A percentile compares a stretch with the other conserved stretches of the same genome.
Conservation (phyloP, 2,329 filamentous ascomycete genomes). For the Trichoderma atroviride region DNA sequence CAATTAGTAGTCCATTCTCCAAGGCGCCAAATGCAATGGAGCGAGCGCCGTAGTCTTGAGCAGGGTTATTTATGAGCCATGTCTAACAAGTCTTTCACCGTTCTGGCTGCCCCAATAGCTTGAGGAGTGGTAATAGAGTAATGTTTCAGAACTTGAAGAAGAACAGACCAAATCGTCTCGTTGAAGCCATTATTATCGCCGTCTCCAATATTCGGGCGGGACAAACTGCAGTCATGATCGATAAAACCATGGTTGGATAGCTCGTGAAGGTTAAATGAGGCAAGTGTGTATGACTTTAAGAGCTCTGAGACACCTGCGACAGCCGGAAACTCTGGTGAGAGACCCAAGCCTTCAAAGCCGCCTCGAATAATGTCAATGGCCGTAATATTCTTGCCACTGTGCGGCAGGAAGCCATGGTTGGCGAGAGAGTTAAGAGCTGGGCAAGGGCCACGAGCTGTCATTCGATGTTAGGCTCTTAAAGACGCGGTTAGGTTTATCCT, state of each 20-base stretch:
- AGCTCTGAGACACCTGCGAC: neutral
- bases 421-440: constrained; percentile 19
- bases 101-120: constrained; percentile 6
- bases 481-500: neutral
- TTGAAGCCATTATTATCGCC: constrained; percentile 22
- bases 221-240: constrained; percentile 16
- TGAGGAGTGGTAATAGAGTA: neutral
- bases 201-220: neutral
- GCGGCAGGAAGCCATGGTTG: constrained; percentile 20
- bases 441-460: constrained; percentile 12
- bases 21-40: constrained; percentile 7
- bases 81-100: constrained; percentile 8
- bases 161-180: constrained; percentile 5
- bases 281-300: constrained; percentile 9
- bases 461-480: neutral
- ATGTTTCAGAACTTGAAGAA: neutral
- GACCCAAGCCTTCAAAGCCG: neutral
- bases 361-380: constrained; percentile 6
- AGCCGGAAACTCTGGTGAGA: neutral
- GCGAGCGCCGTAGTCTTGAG: constrained; percentile 14
- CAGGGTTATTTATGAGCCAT: constrained; percentile 19
- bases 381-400: constrained; percentile 13
- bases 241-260: constrained; percentile 12
- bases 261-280: constrained; percentile 8
- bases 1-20: constrained; percentile 8